Conservation (phyloP, 352 stramenopile genomes). For the Pythium insidiosum region DNA sequence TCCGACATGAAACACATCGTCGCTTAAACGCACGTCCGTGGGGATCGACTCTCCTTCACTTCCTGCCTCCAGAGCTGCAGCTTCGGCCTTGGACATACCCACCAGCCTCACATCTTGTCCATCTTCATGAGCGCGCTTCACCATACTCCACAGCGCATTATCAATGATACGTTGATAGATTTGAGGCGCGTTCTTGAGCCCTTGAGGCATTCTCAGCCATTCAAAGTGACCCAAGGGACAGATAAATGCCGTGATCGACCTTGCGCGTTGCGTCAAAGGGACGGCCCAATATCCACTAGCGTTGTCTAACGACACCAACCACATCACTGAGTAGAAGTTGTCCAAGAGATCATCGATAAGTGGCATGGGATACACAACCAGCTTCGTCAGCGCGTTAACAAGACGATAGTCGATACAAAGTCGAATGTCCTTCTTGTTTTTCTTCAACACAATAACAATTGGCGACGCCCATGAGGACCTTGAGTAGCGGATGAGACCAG, state of each 20-base stretch:
- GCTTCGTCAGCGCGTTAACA: constrained; percentile 2
- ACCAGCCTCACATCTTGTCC: too few species aligned
- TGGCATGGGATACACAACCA: constrained; percentile 9
- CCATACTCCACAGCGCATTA: constrained; percentile 3
- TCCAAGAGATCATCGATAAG: constrained; percentile 6
- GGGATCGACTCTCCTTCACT: too few species aligned
- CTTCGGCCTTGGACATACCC: too few species aligned
- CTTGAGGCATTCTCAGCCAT: constrained; percentile 12
- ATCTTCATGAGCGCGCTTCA: too few species aligned
- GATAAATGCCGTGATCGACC: constrained; percentile 7
- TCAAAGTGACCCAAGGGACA: constrained; percentile 13
- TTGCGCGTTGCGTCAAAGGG: not conserved
- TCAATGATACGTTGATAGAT: constrained; percentile 15
- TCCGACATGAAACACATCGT: too few species aligned
- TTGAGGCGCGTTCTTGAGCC: constrained; percentile 14
- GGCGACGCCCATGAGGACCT: constrained; percentile 12
- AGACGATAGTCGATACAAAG: constrained; percentile 10
- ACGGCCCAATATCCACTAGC: constrained; percentile 13
- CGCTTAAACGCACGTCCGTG: too few species aligned
- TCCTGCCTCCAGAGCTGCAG: too few species aligned
- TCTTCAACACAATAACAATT: constrained; percentile 19
- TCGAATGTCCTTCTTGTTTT: constrained; percentile 14
- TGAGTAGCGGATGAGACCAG: constrained; percentile 8
- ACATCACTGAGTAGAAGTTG: not conserved
- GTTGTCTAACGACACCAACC: constrained; percentile 11